phyloP scores from a whole-genome alignment of 495 filamentous ascomycete genomes.

The Elasticomyces elasticus region DNA sequence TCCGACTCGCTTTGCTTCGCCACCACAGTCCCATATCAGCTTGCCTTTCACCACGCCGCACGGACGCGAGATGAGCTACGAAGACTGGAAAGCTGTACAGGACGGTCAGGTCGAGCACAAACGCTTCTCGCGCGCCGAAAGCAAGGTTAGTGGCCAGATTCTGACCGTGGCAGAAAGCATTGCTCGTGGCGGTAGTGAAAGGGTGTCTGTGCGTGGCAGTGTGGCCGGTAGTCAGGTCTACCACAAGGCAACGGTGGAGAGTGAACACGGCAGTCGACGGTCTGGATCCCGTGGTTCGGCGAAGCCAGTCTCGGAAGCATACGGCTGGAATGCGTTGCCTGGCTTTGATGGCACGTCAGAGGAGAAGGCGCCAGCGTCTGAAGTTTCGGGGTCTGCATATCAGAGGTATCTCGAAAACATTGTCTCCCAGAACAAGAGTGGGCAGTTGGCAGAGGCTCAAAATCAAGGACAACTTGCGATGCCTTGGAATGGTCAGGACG shows the following conservation, averaged over 20 bases:
- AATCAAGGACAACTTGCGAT: neutral
- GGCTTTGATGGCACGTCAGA: neutral
- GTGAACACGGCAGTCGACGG: neutral
- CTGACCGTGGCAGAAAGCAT: neutral
- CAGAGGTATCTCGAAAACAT: neutral
- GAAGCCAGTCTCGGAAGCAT: neutral
- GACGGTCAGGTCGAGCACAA: neutral
- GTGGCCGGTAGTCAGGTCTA: neutral
- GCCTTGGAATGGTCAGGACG: neutral
- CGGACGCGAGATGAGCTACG: conserved; percentile 3
- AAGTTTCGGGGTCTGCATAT: neutral
- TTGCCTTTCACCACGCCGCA: neutral
- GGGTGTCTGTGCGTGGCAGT: neutral
- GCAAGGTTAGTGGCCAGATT: neutral
- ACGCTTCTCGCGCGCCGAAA: neutral
- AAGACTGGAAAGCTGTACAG: conserved; percentile 10
- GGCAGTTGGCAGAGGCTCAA: neutral
- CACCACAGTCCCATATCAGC: conserved; percentile 4
- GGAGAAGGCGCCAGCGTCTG: no score
- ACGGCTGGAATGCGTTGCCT: neutral
- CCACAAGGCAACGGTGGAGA: neutral
- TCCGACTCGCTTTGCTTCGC: neutral
- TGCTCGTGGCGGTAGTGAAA: neutral
- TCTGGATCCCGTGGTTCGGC: neutral
- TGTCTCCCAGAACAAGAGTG: neutral